A percentile compares a stretch with the other conserved stretches of the same genome.
phyloP scores from a whole-genome alignment of 1,284 basidiomycete genomes.

The Sporisorium reilianum region DNA sequence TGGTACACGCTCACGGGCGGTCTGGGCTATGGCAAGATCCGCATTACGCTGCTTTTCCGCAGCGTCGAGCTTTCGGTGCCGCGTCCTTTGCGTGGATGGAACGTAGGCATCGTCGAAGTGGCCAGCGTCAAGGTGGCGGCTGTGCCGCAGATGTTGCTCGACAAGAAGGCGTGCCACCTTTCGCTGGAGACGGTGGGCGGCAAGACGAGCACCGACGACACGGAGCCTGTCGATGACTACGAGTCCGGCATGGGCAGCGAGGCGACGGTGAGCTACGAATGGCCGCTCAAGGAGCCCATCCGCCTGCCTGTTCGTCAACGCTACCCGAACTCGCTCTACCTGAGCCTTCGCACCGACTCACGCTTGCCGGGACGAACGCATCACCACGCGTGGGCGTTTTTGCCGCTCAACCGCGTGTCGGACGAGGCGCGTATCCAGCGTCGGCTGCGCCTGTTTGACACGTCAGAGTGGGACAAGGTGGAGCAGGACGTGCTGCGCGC shows the following conservation, averaged over 20 bases:
- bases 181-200: conserved; percentile 56
- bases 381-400: conserved; percentile 47
- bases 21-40: conserved; percentile 61
- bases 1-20: conserved; percentile 61
- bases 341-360: conserved; percentile 56
- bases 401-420: conserved; percentile 53
- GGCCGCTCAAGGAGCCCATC: conserved; percentile 42
- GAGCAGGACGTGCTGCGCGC: conserved; percentile 59
- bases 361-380: conserved; percentile 55
- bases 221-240: conserved; percentile 38
- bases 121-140: conserved; percentile 42
- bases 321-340: conserved; percentile 46
- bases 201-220: conserved; percentile 41
- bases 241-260: conserved; percentile 35
- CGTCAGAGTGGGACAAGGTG: conserved; percentile 45
- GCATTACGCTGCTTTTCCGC: conserved; percentile 58
- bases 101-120: conserved; percentile 59
- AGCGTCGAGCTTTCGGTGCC: conserved; percentile 58
- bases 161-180: conserved; percentile 52
- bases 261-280: conserved; percentile 48
- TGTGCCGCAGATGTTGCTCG: conserved; percentile 36
- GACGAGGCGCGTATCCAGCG: conserved; percentile 47
- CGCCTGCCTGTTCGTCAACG: conserved; percentile 50
- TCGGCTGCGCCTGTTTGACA: conserved; percentile 48
- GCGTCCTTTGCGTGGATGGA: conserved; percentile 60